A percentile compares a stretch with the other conserved stretches of the same genome.
These are phyloP conservation scores for Fragosphaeria purpurea DNA, from an alignment of 2,329 filamentous ascomycete species.

Conservation along the genomic window DNA sequence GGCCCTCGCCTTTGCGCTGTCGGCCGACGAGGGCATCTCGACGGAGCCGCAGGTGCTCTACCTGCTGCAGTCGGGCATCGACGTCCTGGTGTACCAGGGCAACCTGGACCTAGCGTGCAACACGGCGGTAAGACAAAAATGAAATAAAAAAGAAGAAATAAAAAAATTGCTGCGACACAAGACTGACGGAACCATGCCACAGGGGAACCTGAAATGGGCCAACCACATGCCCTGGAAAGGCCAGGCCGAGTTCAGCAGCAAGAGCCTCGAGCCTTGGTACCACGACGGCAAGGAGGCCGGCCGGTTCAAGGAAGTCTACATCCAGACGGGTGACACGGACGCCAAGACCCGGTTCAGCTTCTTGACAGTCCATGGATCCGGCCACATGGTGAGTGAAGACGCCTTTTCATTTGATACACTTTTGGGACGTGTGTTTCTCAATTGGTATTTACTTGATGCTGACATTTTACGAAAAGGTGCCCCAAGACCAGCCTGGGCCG, in stretches of 20 bases:
- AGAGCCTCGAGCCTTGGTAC: conserved; percentile 12
- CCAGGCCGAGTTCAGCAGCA: conserved; percentile 29
- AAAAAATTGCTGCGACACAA: too few species aligned
- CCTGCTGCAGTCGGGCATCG: conserved; percentile 10
- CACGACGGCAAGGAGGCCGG: conserved; percentile 2
- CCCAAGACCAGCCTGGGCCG: too few species aligned
- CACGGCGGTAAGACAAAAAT: conserved; percentile 3
- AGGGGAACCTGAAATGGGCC: conserved; percentile 24
- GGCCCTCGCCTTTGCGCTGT: conserved; percentile 31
- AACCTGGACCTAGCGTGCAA: conserved; percentile 14
- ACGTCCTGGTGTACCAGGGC: conserved; percentile 11
- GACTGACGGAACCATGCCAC: too few species aligned
- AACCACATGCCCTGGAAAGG: conserved; percentile 32
- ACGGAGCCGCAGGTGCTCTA: conserved; percentile 25
- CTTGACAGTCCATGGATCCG: too few species aligned
- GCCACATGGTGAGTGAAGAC: too few species aligned
- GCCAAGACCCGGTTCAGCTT: background rate
- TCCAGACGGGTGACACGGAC: background rate
- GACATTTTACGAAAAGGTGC: too few species aligned
- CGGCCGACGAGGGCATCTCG: conserved; percentile 39
- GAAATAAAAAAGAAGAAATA: too few species aligned
- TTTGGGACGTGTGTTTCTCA: too few species aligned
- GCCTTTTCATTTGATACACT: too few species aligned
- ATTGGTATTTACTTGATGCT: too few species aligned
- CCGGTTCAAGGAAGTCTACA: conserved; percentile 5